These are phyloP conservation scores for Calocybe gambosa DNA, from an alignment of 1,284 basidiomycete species.

Conservation along the genomic window DNA sequence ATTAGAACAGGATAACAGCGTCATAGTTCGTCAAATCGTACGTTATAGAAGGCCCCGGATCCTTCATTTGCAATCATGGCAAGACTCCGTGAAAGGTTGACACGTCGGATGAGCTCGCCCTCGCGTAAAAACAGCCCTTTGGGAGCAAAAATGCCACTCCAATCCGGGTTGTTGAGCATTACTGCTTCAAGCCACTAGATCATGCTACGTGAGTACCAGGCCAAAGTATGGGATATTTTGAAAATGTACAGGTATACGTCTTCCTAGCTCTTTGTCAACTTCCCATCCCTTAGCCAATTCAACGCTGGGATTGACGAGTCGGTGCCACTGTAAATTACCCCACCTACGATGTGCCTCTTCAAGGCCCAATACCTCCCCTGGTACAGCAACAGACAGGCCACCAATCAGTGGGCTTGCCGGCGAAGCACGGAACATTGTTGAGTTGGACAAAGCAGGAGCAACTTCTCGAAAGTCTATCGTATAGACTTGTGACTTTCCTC, in stretches of 20 bases:
- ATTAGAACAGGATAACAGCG: conserved; percentile 6
- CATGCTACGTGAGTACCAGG: not conserved
- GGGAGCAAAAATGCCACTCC: conserved; percentile 77
- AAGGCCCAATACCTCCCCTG: conserved; percentile 82
- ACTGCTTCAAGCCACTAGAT: conserved; percentile 46
- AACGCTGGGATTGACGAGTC: conserved; percentile 71
- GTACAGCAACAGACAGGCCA: conserved; percentile 79
- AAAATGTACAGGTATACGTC: conserved; percentile 58
- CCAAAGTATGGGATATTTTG: not conserved
- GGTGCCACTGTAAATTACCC: conserved; percentile 74
- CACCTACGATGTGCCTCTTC: conserved; percentile 76
- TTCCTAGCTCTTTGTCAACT: conserved; percentile 70
- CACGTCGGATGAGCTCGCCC: conserved; percentile 69
- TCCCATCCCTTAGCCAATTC: conserved; percentile 73
- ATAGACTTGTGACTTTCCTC: conserved; percentile 53
- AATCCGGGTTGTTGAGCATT: conserved; percentile 75
- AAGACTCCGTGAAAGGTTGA: conserved; percentile 67
- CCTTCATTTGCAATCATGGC: conserved; percentile 61
- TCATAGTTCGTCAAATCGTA: conserved; percentile 19
- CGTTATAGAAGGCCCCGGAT: conserved; percentile 70
- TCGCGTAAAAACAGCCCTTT: conserved; percentile 63
- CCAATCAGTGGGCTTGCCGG: conserved; percentile 57
- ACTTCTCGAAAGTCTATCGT: conserved; percentile 88
- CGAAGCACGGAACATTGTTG: conserved; percentile 66
- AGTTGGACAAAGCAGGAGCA: conserved; percentile 66